Base-by-base conservation (phyloP, 148 eudicot species). In the Bassia scoparia region DNA sequence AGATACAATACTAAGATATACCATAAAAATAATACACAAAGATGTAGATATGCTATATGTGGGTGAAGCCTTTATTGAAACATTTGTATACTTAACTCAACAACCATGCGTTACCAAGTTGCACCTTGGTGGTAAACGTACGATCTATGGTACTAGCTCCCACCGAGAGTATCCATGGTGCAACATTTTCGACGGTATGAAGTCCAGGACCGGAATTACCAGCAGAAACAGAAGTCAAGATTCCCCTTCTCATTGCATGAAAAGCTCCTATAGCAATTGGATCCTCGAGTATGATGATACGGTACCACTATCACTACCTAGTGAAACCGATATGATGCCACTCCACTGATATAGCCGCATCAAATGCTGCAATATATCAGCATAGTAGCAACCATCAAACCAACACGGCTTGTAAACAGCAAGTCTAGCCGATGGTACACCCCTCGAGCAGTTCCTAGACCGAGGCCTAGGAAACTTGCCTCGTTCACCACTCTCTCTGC, bases 331-430 rank as follows among this genome's bases (percentile, higher is more conserved):
- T 4, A 88, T 79, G 16, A 88, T 74, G 23, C 86, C 5, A 88
- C 92, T n/a, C 89, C 92, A 77, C 92, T 0, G 71, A 77, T 15
- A 86, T 81, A 27, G 92, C 92, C 17, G 84, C 82, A 55, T 88
- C 89, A 70, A 88, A 83, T 27, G 92, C 92, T 9, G 87, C 86
- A 88, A 37, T 6, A 83, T 67, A 56, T 88, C 65, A 1, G 84
- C 78, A 16, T 41, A 18, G 54, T 89, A 88, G 9, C 2, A 8
- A 1, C 70, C 72, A 65, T 68, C 74, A 0, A 35, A 20, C 87
- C 88, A 85, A 61, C 92, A 88, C 24, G 80, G 11, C 38, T 88
- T 88, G 81, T 88, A 88, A 14, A 83, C 81, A 0, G 92, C 92
- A 0, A 86, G 2, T 9, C 88, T 69, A 7, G 92, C 82, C 2